A percentile compares a stretch with the other conserved stretches of the same genome.
Evolutionary conservation across 805 yeast species (phyloP).

Genomic region (Barnettozyma siamensis): DNA sequence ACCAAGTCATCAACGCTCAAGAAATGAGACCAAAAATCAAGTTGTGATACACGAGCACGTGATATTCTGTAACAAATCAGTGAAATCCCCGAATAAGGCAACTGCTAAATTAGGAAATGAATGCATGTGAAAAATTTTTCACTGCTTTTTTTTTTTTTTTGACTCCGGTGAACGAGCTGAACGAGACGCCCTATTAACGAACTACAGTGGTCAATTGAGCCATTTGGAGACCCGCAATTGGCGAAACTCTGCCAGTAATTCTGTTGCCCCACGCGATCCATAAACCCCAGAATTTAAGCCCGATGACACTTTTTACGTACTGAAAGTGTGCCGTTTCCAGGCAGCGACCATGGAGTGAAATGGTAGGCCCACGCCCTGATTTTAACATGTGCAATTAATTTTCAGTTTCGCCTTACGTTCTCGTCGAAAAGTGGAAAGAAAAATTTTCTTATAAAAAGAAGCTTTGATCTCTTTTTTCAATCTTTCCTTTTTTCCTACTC

Average conservation of each 20-base stretch:
- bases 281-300: background rate
- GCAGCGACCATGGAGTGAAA: background rate
- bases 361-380: background rate
- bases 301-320: background rate
- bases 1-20: too few species aligned
- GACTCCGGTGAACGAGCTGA: conserved; percentile 7
- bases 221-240: too few species aligned
- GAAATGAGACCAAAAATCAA: too few species aligned
- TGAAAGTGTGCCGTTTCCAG: conserved; percentile 1
- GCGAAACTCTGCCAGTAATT: too few species aligned
- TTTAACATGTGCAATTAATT: conserved; percentile 4
- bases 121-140: conserved; percentile 8
- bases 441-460: conserved; percentile 5
- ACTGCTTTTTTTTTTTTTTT: background rate
- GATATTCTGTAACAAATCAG: background rate
- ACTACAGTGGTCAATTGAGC: background rate
- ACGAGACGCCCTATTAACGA: background rate
- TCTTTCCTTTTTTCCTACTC: conserved; percentile 1
- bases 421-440: background rate
- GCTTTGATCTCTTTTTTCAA: background rate
- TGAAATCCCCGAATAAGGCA: background rate
- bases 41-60: background rate
- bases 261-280: too few species aligned
- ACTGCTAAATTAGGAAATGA: background rate
- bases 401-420: background rate